Base-by-base conservation (phyloP, 75 land plant genomes). In the Sequoia sempervirens region DNA sequence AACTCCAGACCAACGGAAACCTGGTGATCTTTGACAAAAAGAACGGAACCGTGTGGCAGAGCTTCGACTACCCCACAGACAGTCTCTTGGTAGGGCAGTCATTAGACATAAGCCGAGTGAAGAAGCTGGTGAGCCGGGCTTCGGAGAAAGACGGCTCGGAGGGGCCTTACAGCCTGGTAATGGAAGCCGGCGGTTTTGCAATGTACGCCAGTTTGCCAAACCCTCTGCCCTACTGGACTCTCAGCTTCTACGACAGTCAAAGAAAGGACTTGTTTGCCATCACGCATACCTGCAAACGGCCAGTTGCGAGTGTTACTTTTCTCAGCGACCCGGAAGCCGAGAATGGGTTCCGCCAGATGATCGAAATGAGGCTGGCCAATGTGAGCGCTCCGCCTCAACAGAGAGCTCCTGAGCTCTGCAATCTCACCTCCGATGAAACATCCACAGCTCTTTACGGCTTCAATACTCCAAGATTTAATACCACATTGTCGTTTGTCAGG, bases 1-100 rank as follows among this genome's bases (percentile, higher is more conserved):
- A 66, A 15, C 47, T 90, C 20, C 85, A 81, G 0, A 81, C 87
- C 37, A 81, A 56, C 28, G 93, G 91, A 54, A 92, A 93, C 78
- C 5, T 90, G 76, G 92, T 92, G 26, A 86, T 93, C 32, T 72
- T 78, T 12, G 88, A 90, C 73, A 30, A 43, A 2, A 79, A 45
- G 13, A 86, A 84, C 37, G 75, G 47, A 46, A 83, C 82, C 30
- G 70, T 93, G 11, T 92, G 94, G 94, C 94, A 92, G 61, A 92
- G 92, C 75, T 92, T 90, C 81, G 92, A 93, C 54, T 81, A 81
- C 36, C 89, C 95, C 12, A 85, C 89, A 26, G 95, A 93, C 86
- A 87, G 88, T 10, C 88, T 93, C 5, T 4, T 93, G 2, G 82
- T 85, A 13, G 92, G 91, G 2, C 94, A 93, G 85, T 78, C 86